phyloP scores from a whole-genome alignment of 108 stramenopile species.

The Cyclotella atomus region DNA sequence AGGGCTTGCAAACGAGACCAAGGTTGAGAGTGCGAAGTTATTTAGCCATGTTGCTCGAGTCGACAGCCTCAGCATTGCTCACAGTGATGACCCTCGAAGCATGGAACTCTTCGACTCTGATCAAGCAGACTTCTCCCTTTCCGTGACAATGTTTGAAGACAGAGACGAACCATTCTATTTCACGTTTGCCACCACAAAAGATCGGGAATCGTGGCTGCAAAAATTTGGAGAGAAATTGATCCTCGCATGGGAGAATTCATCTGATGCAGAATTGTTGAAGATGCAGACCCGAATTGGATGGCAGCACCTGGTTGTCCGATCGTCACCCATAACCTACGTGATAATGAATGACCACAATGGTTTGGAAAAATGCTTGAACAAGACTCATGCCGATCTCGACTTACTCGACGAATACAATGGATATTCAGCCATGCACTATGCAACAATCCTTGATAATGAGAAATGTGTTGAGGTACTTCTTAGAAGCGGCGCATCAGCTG shows the following conservation, averaged over 20 bases:
- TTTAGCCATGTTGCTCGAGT: conserved; percentile 25
- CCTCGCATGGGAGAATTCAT: background rate
- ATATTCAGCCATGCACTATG: conserved; percentile 37
- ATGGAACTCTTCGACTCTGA: background rate
- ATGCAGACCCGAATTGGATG: conserved; percentile 17
- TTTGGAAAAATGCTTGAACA: conserved; percentile 12
- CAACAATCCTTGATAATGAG: conserved; percentile 23
- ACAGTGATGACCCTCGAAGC: conserved; percentile 2
- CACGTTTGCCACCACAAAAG: background rate
- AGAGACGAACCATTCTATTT: conserved; percentile 12
- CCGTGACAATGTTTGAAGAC: conserved; percentile 12
- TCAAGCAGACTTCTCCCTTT: conserved; percentile 13
- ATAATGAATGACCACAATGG: conserved; percentile 19
- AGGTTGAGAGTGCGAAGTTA: conserved; percentile 17
- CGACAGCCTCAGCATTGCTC: conserved; percentile 20
- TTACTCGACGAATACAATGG: conserved; percentile 27
- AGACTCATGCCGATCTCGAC: conserved; percentile 13
- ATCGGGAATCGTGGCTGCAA: conserved; percentile 23
- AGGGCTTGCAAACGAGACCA: background rate
- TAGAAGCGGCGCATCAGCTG: conserved; percentile 25
- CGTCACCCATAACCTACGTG: conserved; percentile 15
- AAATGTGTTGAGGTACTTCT: conserved; percentile 35
- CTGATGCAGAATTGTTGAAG: conserved; percentile 11
- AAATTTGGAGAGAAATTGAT: conserved; percentile 11
- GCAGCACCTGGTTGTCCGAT: conserved; percentile 26